Percentiles rank a stretch among this genome's conserved stretches.
phyloP scores from a whole-genome alignment of 2,329 filamentous ascomycete genomes.

The Verticillium nubilum region DNA sequence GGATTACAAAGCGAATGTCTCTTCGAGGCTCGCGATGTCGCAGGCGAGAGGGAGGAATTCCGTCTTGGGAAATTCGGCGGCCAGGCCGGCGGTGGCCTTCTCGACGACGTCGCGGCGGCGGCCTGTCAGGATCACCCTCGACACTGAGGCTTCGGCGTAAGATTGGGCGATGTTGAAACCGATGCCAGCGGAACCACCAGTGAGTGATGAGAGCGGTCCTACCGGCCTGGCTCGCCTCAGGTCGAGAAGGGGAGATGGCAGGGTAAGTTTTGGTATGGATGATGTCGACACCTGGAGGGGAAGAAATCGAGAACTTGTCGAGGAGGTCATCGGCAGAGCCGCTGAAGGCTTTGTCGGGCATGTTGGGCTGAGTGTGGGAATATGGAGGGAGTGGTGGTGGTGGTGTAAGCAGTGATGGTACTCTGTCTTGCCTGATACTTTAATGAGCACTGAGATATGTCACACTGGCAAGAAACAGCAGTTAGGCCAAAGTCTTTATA shows the following conservation, averaged over 20 bases:
- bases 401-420: not conserved
- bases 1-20: conserved; percentile 5
- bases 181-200: conserved; percentile 59
- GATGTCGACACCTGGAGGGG: not conserved
- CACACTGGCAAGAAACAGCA: no score
- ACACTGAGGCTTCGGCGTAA: conserved; percentile 38
- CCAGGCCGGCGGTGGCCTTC: conserved; percentile 18
- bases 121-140: conserved; percentile 30
- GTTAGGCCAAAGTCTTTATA: not conserved
- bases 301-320: not conserved
- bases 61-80: not conserved
- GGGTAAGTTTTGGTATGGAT: conserved; percentile 29
- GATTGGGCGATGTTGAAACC: conserved; percentile 60
- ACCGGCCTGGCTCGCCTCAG: conserved; percentile 33
- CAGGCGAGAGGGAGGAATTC: not conserved
- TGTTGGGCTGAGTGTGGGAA: not conserved
- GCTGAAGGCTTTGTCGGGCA: not conserved
- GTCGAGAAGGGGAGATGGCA: conserved; percentile 27
- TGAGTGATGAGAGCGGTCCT: conserved; percentile 58
- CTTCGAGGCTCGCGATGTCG: conserved; percentile 1
- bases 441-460: no score
- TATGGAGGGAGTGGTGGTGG: not conserved
- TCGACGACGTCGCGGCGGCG: conserved; percentile 35
- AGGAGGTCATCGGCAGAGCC: not conserved
- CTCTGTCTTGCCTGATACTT: no score